phyloP scores from a whole-genome alignment of 164 flowering plant species.

The Umbilicus rupestris region DNA sequence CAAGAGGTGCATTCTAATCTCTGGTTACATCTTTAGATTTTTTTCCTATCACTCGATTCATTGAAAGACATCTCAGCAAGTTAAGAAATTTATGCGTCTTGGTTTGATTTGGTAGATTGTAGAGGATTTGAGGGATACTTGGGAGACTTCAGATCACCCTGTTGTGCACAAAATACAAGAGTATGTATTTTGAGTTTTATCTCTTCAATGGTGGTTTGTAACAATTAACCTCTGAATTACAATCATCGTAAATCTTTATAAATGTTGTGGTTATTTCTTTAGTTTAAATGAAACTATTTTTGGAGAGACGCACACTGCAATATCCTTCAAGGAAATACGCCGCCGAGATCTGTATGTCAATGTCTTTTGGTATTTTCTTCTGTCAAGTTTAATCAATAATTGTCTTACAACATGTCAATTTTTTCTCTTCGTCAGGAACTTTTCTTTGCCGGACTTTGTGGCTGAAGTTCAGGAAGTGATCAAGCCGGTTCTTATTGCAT shows the following conservation, averaged over 20 bases:
- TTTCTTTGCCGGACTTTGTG: conserved; percentile 86
- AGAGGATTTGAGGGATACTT: conserved; percentile 81
- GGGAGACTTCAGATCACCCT: conserved; percentile 91
- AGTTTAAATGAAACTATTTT: conserved; percentile 81
- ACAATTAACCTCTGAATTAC: not conserved
- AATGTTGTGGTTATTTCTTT: conserved; percentile 12
- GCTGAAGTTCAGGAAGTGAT: conserved; percentile 83
- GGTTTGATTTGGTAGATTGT: conserved; percentile 48
- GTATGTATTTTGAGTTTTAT: conserved; percentile 26
- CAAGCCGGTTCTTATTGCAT: conserved; percentile 71
- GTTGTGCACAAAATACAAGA: conserved; percentile 96
- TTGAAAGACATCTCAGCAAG: not conserved
- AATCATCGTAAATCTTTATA: conserved; percentile 13
- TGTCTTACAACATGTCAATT: not conserved
- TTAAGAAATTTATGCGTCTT: not conserved
- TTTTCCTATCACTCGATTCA: not conserved
- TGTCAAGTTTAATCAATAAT: not conserved
- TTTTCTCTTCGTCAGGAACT: conserved; percentile 11
- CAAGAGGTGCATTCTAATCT: conserved; percentile 55
- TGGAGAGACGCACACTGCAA: conserved; percentile 78
- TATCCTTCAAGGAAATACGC: conserved; percentile 75
- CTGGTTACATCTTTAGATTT: not conserved
- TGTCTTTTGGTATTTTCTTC: not conserved
- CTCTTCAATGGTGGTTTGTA: not conserved
- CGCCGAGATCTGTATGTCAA: conserved; percentile 79